Conservation (phyloP, 202 grass and related monocot genomes). For the Elaeis oleifera region DNA sequence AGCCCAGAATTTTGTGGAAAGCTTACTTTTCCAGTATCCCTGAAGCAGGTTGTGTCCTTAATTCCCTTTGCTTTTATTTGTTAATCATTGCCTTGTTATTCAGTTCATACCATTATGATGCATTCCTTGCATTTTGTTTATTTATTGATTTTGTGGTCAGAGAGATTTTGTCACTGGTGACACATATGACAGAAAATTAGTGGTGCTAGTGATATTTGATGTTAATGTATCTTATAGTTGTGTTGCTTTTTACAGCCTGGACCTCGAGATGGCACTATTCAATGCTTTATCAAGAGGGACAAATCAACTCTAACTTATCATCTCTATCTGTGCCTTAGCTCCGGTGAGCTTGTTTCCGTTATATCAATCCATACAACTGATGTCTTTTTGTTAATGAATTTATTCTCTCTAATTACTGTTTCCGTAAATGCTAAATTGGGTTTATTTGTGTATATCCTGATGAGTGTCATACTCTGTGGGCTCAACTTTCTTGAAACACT, state of each 20-base stretch:
- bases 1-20: slow-evolving; percentile 80
- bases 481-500: too few species aligned
- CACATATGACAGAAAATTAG: too few species aligned
- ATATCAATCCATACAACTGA: neutral
- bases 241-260: slow-evolving; percentile 72
- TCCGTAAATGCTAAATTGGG: too few species aligned
- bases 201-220: slow-evolving; percentile 1
- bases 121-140: too few species aligned
- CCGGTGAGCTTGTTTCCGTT: slow-evolving; percentile 35
- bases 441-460: too few species aligned
- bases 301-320: slow-evolving; percentile 87
- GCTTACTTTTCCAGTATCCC: slow-evolving; percentile 84
- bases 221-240: slow-evolving; percentile 17
- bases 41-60: slow-evolving; percentile 61
- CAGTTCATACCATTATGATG: too few species aligned
- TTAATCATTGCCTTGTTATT: too few species aligned
- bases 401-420: too few species aligned
- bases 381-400: neutral
- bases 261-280: slow-evolving; percentile 80
- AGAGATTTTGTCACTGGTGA: too few species aligned
- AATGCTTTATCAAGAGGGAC: slow-evolving; percentile 98
- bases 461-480: too few species aligned
- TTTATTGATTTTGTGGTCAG: too few species aligned
- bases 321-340: slow-evolving; percentile 80
- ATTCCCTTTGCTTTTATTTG: too few species aligned